A percentile compares a stretch with the other conserved stretches of the same genome.
phyloP scores from a whole-genome alignment of 441 rosid species.

The Euphorbia schlechtendalii region DNA sequence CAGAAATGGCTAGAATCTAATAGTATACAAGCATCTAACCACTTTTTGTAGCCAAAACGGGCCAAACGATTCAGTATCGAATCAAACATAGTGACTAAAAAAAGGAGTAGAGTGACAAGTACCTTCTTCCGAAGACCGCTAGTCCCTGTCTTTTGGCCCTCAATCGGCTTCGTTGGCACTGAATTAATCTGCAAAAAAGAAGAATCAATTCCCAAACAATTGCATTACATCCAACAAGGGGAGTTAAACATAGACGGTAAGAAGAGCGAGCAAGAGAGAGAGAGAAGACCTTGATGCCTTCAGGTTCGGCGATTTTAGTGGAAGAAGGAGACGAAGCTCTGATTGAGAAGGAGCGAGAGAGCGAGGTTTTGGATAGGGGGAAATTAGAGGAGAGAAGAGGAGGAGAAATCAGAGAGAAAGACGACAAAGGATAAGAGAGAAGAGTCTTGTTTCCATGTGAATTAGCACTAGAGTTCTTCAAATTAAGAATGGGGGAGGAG shows the following conservation, averaged over 20 bases:
- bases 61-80: neutral
- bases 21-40: neutral
- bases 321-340: no score
- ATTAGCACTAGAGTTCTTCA: constrained; percentile 8
- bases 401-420: constrained; percentile 21
- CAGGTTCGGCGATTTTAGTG: no score
- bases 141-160: constrained; percentile 93
- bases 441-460: no score
- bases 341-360: no score
- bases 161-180: constrained; percentile 77
- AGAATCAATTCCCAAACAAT: neutral
- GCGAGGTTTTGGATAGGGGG: no score
- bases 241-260: no score
- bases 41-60: neutral
- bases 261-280: no score
- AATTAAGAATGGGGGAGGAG: constrained; percentile 20
- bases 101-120: neutral
- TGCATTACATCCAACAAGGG: no score
- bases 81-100: neutral
- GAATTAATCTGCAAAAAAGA: constrained; percentile 46
- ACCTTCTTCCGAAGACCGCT: constrained; percentile 95
- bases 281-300: no score
- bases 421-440: constrained; percentile 8
- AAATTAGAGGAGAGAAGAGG: neutral
- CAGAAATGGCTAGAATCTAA: constrained; percentile 4